These are phyloP conservation scores for Cyclotella distinguenda DNA, from an alignment of 108 stramenopile genomes.

Conservation along the genomic window DNA sequence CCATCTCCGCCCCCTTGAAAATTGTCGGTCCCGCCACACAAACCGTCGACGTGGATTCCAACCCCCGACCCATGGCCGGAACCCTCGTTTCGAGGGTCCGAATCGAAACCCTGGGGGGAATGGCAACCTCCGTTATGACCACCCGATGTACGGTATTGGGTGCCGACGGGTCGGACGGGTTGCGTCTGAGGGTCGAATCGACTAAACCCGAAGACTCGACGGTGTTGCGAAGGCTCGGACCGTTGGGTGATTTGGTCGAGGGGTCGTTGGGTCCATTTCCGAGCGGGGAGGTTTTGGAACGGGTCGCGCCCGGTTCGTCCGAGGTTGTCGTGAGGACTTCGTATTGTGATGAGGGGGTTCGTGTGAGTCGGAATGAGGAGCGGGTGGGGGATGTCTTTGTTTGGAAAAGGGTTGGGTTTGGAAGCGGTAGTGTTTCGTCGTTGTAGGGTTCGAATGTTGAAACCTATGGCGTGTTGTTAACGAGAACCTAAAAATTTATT, in stretches of 20 bases:
- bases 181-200: slow-evolving; percentile 63
- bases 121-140: slow-evolving; percentile 89
- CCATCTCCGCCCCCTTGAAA: slow-evolving; percentile 78
- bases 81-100: slow-evolving; percentile 75
- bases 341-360: slow-evolving; percentile 73
- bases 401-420: slow-evolving; percentile 72
- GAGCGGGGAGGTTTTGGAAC: slow-evolving; percentile 73
- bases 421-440: slow-evolving; percentile 37
- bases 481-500: no score
- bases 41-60: slow-evolving; percentile 57
- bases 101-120: slow-evolving; percentile 79
- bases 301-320: slow-evolving; percentile 62
- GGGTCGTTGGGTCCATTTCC: slow-evolving; percentile 73
- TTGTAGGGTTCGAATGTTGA: slow-evolving; percentile 16
- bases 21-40: slow-evolving; percentile 85
- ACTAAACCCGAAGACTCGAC: slow-evolving; percentile 84
- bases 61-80: slow-evolving; percentile 43
- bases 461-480: no score
- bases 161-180: slow-evolving; percentile 58
- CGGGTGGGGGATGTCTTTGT: slow-evolving; percentile 59
- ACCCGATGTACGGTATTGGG: slow-evolving; percentile 63
- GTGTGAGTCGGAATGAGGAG: slow-evolving; percentile 69
- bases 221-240: slow-evolving; percentile 60
- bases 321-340: slow-evolving; percentile 72
- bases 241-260: slow-evolving; percentile 61